Conservation (phyloP, 768 basidiomycete genomes). For the Leccinum truebloodii region DNA sequence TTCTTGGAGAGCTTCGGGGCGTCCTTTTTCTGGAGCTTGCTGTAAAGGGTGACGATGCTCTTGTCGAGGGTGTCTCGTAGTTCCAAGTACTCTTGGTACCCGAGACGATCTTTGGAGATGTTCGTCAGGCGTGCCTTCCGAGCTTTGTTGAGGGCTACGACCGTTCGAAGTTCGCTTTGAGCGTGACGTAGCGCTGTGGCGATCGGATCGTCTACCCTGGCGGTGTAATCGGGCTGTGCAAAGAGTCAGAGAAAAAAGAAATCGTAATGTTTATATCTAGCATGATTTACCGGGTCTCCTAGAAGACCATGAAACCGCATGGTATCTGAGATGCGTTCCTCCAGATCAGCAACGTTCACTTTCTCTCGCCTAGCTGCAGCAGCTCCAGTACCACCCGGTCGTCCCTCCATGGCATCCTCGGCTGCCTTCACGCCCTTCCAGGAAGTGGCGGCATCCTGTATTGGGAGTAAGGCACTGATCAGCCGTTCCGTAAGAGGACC, state of each 20-base stretch:
- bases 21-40: slow-evolving; percentile 83
- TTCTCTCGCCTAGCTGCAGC: slow-evolving; percentile 74
- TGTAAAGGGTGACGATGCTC: slow-evolving; percentile 71
- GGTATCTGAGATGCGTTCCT: slow-evolving; percentile 72
- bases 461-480: slow-evolving; percentile 71
- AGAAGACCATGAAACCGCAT: slow-evolving; percentile 76
- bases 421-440: slow-evolving; percentile 83
- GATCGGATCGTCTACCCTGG: slow-evolving; percentile 91
- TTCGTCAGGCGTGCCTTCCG: slow-evolving; percentile 71
- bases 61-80: slow-evolving; percentile 84
- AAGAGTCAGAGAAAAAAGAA: slow-evolving; percentile 24
- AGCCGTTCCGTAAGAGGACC: slow-evolving; percentile 88
- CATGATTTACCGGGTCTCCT: slow-evolving; percentile 61
- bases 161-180: slow-evolving; percentile 75
- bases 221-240: slow-evolving; percentile 66
- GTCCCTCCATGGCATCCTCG: slow-evolving; percentile 82
- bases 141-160: slow-evolving; percentile 81
- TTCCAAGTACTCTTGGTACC: slow-evolving; percentile 89
- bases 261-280: slow-evolving; percentile 7
- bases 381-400: slow-evolving; percentile 77
- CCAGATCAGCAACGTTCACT: slow-evolving; percentile 78
- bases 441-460: slow-evolving; percentile 54
- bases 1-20: slow-evolving; percentile 67
- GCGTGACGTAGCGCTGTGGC: slow-evolving; percentile 87
- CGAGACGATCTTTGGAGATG: slow-evolving; percentile 84